Base-by-base conservation (phyloP, 345 rosid genomes). In the Populus simonii region DNA sequence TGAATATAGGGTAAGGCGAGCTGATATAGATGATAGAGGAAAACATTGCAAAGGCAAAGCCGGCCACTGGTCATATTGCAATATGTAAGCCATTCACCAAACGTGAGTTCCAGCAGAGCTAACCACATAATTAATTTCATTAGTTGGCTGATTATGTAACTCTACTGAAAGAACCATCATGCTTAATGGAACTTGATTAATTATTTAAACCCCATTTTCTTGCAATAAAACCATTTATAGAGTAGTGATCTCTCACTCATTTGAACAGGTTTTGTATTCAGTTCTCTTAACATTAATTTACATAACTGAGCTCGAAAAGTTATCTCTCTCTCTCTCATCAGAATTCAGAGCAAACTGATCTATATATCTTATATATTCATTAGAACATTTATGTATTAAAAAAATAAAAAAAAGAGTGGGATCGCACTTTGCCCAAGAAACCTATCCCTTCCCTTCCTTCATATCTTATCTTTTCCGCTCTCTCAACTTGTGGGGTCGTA, bases 401-500 rank as follows among this genome's bases (percentile, higher is more conserved):
- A 73, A n/a, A 15, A 6, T 1, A 29, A 1, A 31, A 38, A 61
- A 62, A 69, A 55, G 67, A 80, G 87, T 82, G 88, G 84, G 82
- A 74, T 84, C 87, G 88, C 94, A 89, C 92, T 88, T 75, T 78
- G 87, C 85, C 91, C 91, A 81, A 85, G 87, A 86, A 83, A 81
- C 90, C 86, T 87, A 87, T 92, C 92, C 84, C 88, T 83, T 88
- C 86, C 84, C 84, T 33, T 73, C 65, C 71, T 82, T 67, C 80
- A 80, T 74, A 86, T 88, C 92, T 88, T 87, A 89, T 93, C 90
- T 88, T 83, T 76, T 76, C 82, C 83, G 72, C 75, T 70, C 82
- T 76, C 79, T 78, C 89, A 87, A 83, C 83, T 86, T 78, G 93
- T 90, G 89, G 97, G 94, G 87, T 83, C 92, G 76, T 80, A 77